Percentiles rank a stretch among this genome's conserved stretches.
Evolutionary conservation across 179 eudicot genomes (phyloP).

Genomic region (Heliamphora pulchella): DNA sequence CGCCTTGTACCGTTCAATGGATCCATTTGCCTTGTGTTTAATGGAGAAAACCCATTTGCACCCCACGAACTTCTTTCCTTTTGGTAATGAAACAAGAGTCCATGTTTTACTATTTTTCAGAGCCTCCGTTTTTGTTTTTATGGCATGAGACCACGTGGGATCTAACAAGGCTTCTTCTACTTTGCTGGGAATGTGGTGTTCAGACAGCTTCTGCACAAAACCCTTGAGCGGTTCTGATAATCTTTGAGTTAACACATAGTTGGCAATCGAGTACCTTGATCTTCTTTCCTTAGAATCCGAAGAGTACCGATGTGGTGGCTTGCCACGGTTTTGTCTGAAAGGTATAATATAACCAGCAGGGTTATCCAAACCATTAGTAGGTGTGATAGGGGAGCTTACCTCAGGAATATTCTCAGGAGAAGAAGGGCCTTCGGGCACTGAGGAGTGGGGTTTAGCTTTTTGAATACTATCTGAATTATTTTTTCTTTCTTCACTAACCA

Average conservation of each 20-base stretch:
- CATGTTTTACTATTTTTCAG: not conserved
- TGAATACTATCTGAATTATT: too few relatives aligned
- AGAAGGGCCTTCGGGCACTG: conserved; percentile 1
- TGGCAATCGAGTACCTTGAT: conserved; percentile 13
- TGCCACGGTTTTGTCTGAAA: not conserved
- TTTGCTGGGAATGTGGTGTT: not conserved
- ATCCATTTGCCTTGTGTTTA: too few relatives aligned
- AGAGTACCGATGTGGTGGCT: conserved; percentile 2
- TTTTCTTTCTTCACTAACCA: too few relatives aligned
- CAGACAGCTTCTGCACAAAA: not conserved
- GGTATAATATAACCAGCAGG: conserved; percentile 10
- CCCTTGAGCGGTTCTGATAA: not conserved
- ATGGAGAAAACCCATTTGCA: not conserved
- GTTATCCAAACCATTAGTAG: not conserved
- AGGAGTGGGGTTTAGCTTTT: not conserved
- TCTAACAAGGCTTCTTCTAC: not conserved
- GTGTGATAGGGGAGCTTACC: conserved; percentile 1
- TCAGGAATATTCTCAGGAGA: conserved; percentile 11
- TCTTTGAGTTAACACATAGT: conserved; percentile 9
- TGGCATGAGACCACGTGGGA: not conserved
- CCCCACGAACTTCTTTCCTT: not conserved
- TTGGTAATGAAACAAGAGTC: not conserved
- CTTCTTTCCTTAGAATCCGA: not conserved
- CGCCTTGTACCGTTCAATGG: too few relatives aligned
- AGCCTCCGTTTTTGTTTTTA: not conserved